phyloP scores from a whole-genome alignment of 768 basidiomycete genomes.

The Boletus bicolor region DNA sequence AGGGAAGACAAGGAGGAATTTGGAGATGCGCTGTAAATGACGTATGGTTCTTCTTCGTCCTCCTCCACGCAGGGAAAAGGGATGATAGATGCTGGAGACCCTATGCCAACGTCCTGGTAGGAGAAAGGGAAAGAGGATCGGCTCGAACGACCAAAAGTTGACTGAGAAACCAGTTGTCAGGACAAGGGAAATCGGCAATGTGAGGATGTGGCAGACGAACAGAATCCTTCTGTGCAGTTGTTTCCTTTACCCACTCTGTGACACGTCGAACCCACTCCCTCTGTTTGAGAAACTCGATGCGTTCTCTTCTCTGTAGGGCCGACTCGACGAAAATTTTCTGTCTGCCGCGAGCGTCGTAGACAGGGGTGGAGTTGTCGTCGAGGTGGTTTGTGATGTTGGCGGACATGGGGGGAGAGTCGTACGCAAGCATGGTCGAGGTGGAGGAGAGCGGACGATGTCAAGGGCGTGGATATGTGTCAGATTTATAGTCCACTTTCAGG shows the following conservation, averaged over 20 bases:
- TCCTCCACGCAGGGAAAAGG: slow-evolving; percentile 28
- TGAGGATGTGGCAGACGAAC: slow-evolving; percentile 6
- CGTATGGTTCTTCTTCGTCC: slow-evolving; percentile 32
- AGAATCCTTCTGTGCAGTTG: slow-evolving; percentile 26
- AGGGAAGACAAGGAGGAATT: slow-evolving; percentile 32
- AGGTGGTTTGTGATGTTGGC: not conserved
- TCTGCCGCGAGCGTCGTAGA: slow-evolving; percentile 43
- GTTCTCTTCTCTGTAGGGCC: slow-evolving; percentile 45
- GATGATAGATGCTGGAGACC: slow-evolving; percentile 16
- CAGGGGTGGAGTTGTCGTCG: slow-evolving; percentile 19
- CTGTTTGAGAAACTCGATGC: slow-evolving; percentile 49
- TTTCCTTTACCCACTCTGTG: slow-evolving; percentile 37
- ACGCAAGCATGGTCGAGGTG: slow-evolving; percentile 19
- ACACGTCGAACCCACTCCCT: slow-evolving; percentile 42
- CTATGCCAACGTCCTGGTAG: slow-evolving; percentile 2
- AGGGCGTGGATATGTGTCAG: slow-evolving; percentile 12
- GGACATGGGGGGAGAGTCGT: slow-evolving; percentile 13
- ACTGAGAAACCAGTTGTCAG: slow-evolving; percentile 8
- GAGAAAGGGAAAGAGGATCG: slow-evolving; percentile 9
- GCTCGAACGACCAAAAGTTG: slow-evolving; percentile 16
- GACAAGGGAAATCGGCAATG: not conserved
- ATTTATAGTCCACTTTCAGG: slow-evolving; percentile 12
- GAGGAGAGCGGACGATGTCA: not conserved
- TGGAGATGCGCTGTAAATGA: slow-evolving; percentile 34
- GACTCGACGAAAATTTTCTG: slow-evolving; percentile 46